Conservation (phyloP, 1,139 yeast genomes). For the Suhomyces terraborum region DNA sequence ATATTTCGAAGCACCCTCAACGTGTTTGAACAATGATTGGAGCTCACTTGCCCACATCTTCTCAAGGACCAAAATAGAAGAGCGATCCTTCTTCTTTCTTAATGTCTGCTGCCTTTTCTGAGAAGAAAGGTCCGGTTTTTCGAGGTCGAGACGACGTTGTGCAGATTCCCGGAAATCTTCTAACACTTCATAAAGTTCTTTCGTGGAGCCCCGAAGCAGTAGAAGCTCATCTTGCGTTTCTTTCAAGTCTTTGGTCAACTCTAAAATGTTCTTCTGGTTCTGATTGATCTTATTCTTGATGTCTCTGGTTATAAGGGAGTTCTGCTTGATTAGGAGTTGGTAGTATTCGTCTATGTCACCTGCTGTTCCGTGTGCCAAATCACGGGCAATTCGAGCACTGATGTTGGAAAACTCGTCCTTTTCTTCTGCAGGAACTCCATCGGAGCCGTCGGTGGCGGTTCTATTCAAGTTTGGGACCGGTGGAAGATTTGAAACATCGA, state of each 20-base stretch:
- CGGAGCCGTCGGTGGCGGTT: slow-evolving; percentile 19
- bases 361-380: slow-evolving; percentile 67
- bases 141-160: slow-evolving; percentile 53
- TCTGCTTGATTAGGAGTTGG: slow-evolving; percentile 55
- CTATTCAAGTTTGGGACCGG: slow-evolving; percentile 39
- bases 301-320: slow-evolving; percentile 58
- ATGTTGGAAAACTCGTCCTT: slow-evolving; percentile 32
- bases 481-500: slow-evolving; percentile 37
- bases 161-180: slow-evolving; percentile 73
- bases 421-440: slow-evolving; percentile 14
- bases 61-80: slow-evolving; percentile 72
- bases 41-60: slow-evolving; percentile 81
- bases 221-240: slow-evolving; percentile 67
- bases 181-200: slow-evolving; percentile 62
- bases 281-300: slow-evolving; percentile 66
- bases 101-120: slow-evolving; percentile 14
- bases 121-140: slow-evolving; percentile 24
- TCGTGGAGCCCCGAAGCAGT: slow-evolving; percentile 59
- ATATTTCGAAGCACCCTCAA: slow-evolving; percentile 86
- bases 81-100: slow-evolving; percentile 50
- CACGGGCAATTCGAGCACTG: slow-evolving; percentile 51
- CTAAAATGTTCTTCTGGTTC: slow-evolving; percentile 71
- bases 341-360: slow-evolving; percentile 73
- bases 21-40: slow-evolving; percentile 71
- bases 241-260: slow-evolving; percentile 64